Percentiles rank a stretch among this genome's conserved stretches.
Evolutionary conservation across 1,139 yeast species (phyloP).

Genomic region (Debaryomycetaceae sp.): DNA sequence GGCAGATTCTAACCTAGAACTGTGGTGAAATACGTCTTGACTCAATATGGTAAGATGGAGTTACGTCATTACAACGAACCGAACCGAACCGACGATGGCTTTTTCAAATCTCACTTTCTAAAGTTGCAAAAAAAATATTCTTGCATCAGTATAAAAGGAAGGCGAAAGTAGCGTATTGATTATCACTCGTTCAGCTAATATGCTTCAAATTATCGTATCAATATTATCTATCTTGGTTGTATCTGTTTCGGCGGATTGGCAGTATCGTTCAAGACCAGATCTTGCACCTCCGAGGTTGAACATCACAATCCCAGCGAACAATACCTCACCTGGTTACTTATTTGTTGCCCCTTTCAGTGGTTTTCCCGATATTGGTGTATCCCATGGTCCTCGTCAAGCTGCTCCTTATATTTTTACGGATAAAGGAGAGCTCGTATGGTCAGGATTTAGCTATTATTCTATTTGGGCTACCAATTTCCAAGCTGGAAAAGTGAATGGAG

Average conservation of each 20-base stretch:
- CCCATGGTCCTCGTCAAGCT: conserved; percentile 23
- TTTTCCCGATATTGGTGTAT: conserved; percentile 15
- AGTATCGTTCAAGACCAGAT: conserved; percentile 31
- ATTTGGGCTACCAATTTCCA: conserved; percentile 34
- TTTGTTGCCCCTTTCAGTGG: conserved; percentile 32
- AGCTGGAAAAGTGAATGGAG: conserved; percentile 21
- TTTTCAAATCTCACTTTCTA: too few species aligned
- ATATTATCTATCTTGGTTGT: not conserved
- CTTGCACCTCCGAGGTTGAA: conserved; percentile 30
- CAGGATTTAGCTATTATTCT: conserved; percentile 27
- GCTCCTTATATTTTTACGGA: conserved; percentile 31
- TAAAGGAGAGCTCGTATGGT: conserved; percentile 33
- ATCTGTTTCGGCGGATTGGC: conserved; percentile 16
- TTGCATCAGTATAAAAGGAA: too few species aligned
- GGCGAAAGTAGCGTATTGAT: too few species aligned
- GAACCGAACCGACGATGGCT: too few species aligned
- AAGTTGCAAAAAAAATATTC: too few species aligned
- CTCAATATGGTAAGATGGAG: too few species aligned
- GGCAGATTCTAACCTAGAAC: too few species aligned
- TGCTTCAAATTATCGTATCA: too few species aligned
- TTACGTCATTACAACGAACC: too few species aligned
- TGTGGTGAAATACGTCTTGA: too few species aligned
- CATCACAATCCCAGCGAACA: conserved; percentile 22
- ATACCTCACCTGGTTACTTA: conserved; percentile 23
- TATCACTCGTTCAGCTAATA: too few species aligned